These are phyloP conservation scores for Polytrichum commune DNA, from an alignment of 225 moss, liverwort and hornwort species.

Conservation along the genomic window DNA sequence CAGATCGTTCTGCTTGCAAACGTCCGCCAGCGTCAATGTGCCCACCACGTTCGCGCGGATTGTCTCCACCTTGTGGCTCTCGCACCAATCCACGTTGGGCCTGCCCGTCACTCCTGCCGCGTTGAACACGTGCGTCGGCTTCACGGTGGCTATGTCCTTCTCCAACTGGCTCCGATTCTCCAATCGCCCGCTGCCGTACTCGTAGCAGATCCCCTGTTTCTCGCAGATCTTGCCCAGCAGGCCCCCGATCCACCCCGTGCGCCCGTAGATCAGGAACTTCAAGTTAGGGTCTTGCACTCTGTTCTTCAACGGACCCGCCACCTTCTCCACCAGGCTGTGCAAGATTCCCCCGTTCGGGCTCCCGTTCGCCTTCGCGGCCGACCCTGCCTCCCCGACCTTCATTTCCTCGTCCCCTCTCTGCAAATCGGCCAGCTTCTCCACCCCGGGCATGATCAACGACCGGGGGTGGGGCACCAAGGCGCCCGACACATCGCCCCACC, in stretches of 20 bases:
- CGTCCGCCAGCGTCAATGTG: conserved; percentile 47
- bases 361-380: not conserved
- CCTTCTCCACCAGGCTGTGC: conserved; percentile 15
- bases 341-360: conserved; percentile 22
- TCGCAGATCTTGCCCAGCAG: conserved; percentile 45
- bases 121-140: conserved; percentile 55
- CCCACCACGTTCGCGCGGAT: conserved; percentile 58
- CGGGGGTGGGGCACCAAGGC: conserved; percentile 47
- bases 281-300: conserved; percentile 13
- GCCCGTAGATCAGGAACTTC: conserved; percentile 50
- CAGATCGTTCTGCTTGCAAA: conserved; percentile 38
- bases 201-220: conserved; percentile 38
- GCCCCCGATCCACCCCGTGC: conserved; percentile 48
- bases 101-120: conserved; percentile 52
- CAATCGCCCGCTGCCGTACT: conserved; percentile 50
- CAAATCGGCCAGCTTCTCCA: conserved; percentile 35
- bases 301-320: conserved; percentile 15
- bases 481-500: conserved; percentile 55
- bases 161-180: conserved; percentile 42
- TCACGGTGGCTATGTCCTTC: conserved; percentile 39
- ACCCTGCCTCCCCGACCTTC: not conserved
- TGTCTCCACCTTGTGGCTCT: conserved; percentile 58
- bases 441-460: conserved; percentile 35
- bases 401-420: conserved; percentile 18
- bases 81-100: conserved; percentile 61